Base-by-base conservation (phyloP, 2,329 filamentous ascomycete species). In the Alternaria viburni region DNA sequence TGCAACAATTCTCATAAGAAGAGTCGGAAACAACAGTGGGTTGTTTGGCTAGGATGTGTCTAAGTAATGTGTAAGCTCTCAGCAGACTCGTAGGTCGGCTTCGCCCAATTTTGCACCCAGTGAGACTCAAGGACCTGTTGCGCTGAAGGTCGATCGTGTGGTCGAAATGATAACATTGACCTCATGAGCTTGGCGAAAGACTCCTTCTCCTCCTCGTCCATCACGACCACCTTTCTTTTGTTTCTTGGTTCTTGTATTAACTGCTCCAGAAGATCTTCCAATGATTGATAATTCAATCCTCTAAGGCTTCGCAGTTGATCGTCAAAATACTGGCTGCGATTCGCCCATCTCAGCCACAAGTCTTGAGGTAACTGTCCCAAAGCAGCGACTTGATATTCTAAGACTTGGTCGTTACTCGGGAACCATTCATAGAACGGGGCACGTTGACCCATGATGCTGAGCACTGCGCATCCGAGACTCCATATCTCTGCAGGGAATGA, bases 51-150 rank as follows among this genome's bases (percentile, higher is more conserved):
- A 21, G 21, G 21, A 21, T 21, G 21, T 21, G 21, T 21, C 21
- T 21, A 21, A 21, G 21, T 21, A 21, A 21, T 21, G 21, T 21
- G 21, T 21, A 21, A 21, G 21, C 21, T 21, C 21, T 21, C 21
- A 21, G 21, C 21, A 21, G 21, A 21, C 21, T 21, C 21, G 21
- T 21, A 21, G 21, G 21, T 21, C 21, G 21, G 21, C 21, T 21
- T 21, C 21, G 55, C 66, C 66, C 66, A 62, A 54, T 41, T 61
- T 44, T 60, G 55, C 63, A 68, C 50, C 61, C 61, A 68, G 10
- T 17, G 19, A 13, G 63, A 66, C 17, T 64, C 45, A 30, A 66
- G 60, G 15, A 68, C 63, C 51, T 68, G 49, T 54, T 64, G 54
- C n/a, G 63, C 63, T 19, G 57, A 57, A 32, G 59, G 57, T 43